These are phyloP conservation scores for Kuraishia piskuri DNA, from an alignment of 805 yeast genomes.

Conservation along the genomic window DNA sequence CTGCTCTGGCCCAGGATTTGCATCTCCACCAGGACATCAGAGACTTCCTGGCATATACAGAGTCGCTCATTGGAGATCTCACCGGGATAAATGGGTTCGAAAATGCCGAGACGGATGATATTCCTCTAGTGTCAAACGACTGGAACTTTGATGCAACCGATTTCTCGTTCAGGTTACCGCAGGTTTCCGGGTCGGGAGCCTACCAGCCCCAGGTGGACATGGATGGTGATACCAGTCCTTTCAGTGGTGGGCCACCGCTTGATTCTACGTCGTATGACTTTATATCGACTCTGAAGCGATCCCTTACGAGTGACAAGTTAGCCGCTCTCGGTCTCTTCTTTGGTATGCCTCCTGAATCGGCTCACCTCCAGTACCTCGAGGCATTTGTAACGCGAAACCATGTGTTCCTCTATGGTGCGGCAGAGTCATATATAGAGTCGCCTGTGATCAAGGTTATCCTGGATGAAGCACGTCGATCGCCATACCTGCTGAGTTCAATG, in stretches of 20 bases:
- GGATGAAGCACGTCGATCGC: conserved; percentile 29
- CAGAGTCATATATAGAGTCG: conserved; percentile 17
- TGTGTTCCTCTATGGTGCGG: conserved; percentile 17
- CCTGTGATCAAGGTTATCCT: conserved; percentile 18
- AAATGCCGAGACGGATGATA: neutral
- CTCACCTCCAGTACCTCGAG: conserved; percentile 15
- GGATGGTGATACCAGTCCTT: neutral
- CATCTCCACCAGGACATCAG: neutral
- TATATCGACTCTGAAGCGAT: conserved; percentile 10
- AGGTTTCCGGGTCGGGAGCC: neutral
- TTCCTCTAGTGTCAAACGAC: neutral
- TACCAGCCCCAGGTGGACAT: neutral
- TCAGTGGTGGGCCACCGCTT: neutral
- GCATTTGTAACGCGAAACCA: conserved; percentile 21
- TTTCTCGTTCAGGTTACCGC: neutral
- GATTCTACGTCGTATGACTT: conserved; percentile 12
- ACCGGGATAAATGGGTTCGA: neutral
- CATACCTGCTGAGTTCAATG: conserved; percentile 57
- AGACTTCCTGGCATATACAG: neutral
- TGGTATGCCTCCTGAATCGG: conserved; percentile 10
- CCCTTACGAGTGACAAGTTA: conserved; percentile 10
- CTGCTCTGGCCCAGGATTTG: neutral
- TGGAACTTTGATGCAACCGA: conserved; percentile 3
- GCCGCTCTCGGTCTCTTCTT: conserved; percentile 12
- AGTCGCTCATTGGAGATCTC: neutral